Percentiles rank a stretch among this genome's conserved stretches.
Evolutionary conservation across 176 grass and related monocot genomes (phyloP).

Genomic region (Oryza glaberrima): DNA sequence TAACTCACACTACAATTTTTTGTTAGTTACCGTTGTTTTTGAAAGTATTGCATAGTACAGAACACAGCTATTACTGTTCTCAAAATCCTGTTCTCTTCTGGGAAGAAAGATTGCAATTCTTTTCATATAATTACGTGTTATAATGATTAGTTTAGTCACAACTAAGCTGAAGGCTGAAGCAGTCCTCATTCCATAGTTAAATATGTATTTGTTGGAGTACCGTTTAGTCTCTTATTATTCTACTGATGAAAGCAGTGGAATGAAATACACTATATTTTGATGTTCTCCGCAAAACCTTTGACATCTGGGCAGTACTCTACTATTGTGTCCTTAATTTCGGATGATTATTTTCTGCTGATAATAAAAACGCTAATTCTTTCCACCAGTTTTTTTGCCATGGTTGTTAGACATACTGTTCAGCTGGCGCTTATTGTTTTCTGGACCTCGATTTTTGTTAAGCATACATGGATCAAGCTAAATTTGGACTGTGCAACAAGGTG

Average conservation of each 20-base stretch:
- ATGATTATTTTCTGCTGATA: background rate
- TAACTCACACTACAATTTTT: background rate
- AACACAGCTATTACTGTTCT: background rate
- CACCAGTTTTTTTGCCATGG: background rate
- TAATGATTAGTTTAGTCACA: slow-evolving; percentile 7
- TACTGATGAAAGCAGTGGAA: background rate
- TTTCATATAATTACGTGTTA: background rate
- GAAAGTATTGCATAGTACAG: background rate
- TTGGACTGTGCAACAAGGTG: slow-evolving; percentile 2
- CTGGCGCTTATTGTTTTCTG: background rate
- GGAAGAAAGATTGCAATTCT: slow-evolving; percentile 5
- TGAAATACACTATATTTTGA: slow-evolving; percentile 2
- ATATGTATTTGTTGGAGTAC: background rate
- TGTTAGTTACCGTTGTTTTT: background rate
- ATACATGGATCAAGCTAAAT: background rate
- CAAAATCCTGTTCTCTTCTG: background rate
- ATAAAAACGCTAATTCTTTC: slow-evolving; percentile 1
- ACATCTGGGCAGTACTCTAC: background rate
- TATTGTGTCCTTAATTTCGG: background rate
- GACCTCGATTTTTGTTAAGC: background rate
- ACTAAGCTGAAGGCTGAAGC: background rate
- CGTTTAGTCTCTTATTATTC: background rate
- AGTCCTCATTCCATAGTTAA: background rate
- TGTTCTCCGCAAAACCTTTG: slow-evolving; percentile 2
- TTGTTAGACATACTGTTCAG: background rate